Evolutionary conservation across 768 basidiomycete species (phyloP).

Genomic region (Suillus plorans): DNA sequence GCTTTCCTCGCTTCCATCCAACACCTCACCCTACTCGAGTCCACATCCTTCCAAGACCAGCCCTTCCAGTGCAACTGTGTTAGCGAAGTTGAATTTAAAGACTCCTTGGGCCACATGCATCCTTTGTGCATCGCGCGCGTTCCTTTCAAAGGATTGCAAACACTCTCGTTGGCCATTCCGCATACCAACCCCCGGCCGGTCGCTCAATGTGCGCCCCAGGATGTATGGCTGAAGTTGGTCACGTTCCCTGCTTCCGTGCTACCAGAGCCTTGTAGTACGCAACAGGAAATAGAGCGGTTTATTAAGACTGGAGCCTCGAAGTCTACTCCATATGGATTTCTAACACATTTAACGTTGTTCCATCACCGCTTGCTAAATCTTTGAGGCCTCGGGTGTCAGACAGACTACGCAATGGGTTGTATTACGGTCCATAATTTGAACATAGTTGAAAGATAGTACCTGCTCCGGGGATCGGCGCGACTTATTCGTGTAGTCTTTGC

Average conservation of each 20-base stretch:
- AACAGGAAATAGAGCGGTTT: neutral
- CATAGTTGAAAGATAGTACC: no score
- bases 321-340: neutral
- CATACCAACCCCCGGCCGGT: neutral
- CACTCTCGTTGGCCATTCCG: neutral
- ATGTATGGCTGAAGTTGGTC: neutral
- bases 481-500: no score
- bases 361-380: neutral
- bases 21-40: constrained; percentile 33
- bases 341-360: no score
- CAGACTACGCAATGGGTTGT: no score
- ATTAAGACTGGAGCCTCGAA: neutral
- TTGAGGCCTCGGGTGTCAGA: neutral
- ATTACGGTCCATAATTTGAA: no score
- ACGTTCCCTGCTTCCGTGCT: neutral
- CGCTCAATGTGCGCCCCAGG: neutral
- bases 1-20: constrained; percentile 37
- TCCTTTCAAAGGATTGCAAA: constrained; percentile 26
- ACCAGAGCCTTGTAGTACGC: no score
- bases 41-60: neutral
- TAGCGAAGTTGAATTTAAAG: neutral
- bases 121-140: constrained; percentile 21
- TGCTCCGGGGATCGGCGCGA: no score
- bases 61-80: neutral
- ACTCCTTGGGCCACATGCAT: neutral